Percentiles rank a stretch among this genome's conserved stretches.
These are phyloP conservation scores for Epichloe sibirici DNA, from an alignment of 2,329 filamentous ascomycete genomes.

Conservation along the genomic window DNA sequence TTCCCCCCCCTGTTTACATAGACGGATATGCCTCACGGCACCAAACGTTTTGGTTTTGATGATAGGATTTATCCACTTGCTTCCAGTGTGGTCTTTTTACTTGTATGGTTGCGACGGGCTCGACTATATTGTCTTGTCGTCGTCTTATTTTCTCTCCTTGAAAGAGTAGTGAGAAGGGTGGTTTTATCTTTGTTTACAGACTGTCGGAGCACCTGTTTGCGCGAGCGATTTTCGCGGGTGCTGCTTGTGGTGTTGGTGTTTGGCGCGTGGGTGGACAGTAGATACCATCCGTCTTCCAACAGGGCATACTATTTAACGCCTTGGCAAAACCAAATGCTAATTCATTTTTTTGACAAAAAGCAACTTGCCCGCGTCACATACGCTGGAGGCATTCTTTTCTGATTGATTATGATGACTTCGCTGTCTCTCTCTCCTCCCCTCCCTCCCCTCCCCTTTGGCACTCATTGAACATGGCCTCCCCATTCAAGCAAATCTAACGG, in stretches of 20 bases:
- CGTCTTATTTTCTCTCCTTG: not conserved
- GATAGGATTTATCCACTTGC: not conserved
- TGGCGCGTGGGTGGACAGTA: slow-evolving; percentile 2
- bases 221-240: slow-evolving; percentile 2
- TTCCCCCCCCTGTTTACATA: slow-evolving; percentile 17
- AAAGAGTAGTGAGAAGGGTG: slow-evolving; percentile 1
- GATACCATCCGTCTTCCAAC: not conserved
- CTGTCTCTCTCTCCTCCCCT: too few relatives aligned
- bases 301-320: slow-evolving; percentile 1
- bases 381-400: too few relatives aligned
- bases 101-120: slow-evolving; percentile 7
- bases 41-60: slow-evolving; percentile 17
- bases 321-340: slow-evolving; percentile 3
- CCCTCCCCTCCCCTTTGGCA: too few relatives aligned
- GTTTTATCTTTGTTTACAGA: not conserved
- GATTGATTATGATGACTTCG: too few relatives aligned
- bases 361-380: too few relatives aligned
- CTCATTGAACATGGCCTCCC: too few relatives aligned
- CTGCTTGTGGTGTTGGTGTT: slow-evolving; percentile 1
- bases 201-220: slow-evolving; percentile 3
- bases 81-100: slow-evolving; percentile 7
- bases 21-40: slow-evolving; percentile 29
- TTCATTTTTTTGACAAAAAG: not conserved
- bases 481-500: too few relatives aligned
- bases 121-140: slow-evolving; percentile 5